Evolutionary conservation across 495 filamentous ascomycete genomes (phyloP).

Genomic region (Neurospora sp.): DNA sequence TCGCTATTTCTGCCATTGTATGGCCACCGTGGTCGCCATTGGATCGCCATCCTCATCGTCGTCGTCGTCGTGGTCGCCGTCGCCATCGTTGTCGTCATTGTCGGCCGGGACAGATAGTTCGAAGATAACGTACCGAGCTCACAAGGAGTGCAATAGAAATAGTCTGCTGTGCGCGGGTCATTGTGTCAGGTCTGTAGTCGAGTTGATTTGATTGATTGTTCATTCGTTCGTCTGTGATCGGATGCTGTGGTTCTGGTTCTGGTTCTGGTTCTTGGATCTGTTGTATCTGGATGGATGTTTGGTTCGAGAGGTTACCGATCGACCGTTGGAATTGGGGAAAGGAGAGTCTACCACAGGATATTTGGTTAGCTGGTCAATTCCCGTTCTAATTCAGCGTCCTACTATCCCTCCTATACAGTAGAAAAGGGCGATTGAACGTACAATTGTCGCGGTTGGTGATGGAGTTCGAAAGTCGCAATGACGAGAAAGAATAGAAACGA

Average conservation of each 20-base stretch:
- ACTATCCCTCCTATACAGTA: not conserved
- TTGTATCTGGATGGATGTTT: not conserved
- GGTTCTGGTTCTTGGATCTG: not conserved
- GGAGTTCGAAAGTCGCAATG: not conserved
- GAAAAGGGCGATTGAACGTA: not conserved
- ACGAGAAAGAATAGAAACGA: not conserved
- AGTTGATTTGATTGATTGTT: not conserved
- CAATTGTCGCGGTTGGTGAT: not conserved
- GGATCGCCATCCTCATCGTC: not conserved
- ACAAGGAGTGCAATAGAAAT: constrained; percentile 77
- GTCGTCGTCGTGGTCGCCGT: not conserved
- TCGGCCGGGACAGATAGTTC: not conserved
- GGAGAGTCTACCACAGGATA: not conserved
- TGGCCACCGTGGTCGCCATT: not conserved
- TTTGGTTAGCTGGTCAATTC: not conserved
- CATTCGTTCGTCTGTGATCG: not conserved
- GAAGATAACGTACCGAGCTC: constrained; percentile 54
- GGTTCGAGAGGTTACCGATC: not conserved
- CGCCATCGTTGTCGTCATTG: not conserved
- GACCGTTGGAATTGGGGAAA: not conserved
- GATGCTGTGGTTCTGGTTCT: not conserved
- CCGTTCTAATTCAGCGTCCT: not conserved
- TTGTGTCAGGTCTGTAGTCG: constrained; percentile 22
- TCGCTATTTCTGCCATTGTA: not conserved
- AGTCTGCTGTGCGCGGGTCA: constrained; percentile 93